Evolutionary conservation across 305 asterid genomes (phyloP).

Genomic region (Fraxinus greggii): DNA sequence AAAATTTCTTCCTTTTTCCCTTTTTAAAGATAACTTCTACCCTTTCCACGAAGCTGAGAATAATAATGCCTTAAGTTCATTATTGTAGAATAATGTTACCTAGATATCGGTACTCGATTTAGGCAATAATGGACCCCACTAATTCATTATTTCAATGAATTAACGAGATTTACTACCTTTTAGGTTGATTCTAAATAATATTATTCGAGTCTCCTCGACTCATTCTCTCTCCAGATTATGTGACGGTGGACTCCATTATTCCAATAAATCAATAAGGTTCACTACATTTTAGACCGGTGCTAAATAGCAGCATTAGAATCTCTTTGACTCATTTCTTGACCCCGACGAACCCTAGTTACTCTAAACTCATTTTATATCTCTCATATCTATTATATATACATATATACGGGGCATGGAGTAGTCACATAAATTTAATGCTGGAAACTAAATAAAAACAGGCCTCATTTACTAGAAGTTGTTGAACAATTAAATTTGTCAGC

Average conservation of each 20-base stretch:
- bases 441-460: slow-evolving; percentile 34
- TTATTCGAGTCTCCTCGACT: background rate
- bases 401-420: slow-evolving; percentile 21
- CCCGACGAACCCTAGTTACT: background rate
- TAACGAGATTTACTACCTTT: no score
- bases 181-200: no score
- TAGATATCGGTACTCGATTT: background rate
- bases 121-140: background rate
- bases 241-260: no score
- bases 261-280: background rate
- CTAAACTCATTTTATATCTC: background rate
- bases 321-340: background rate
- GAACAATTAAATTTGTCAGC: slow-evolving; percentile 52
- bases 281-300: background rate
- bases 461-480: slow-evolving; percentile 45
- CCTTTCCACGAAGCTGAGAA: background rate
- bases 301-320: background rate
- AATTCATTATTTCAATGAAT: no score
- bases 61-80: background rate
- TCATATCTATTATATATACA: no score
- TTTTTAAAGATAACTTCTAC: background rate
- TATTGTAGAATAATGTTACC: background rate
- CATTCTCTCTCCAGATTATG: background rate
- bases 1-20: background rate
- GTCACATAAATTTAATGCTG: slow-evolving; percentile 31